Conservation (phyloP, 2,329 filamentous ascomycete species). For the Xylaria sp. region DNA sequence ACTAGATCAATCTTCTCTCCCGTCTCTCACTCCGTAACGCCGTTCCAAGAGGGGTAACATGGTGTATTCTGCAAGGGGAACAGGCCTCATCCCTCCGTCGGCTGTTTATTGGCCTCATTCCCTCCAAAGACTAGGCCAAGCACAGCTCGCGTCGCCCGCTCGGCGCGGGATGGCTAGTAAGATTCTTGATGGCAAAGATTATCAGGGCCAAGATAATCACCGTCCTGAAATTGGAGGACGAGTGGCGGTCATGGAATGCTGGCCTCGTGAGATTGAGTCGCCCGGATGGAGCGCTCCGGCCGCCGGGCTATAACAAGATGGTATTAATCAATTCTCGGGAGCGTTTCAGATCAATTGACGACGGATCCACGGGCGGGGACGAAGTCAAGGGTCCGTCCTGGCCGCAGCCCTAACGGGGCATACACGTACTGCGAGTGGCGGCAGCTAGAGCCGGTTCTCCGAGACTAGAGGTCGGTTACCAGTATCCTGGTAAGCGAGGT, state of each 20-base stretch:
- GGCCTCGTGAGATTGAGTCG: constrained; percentile 21
- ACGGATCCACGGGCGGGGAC: constrained; percentile 3
- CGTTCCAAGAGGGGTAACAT: background rate
- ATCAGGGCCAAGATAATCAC: background rate
- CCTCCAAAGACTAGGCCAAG: background rate
- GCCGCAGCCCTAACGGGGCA: background rate
- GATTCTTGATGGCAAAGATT: background rate
- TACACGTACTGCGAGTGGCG: background rate
- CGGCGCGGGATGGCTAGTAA: background rate
- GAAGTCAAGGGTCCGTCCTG: background rate
- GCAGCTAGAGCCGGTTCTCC: constrained; percentile 27
- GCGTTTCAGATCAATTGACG: constrained; percentile 8
- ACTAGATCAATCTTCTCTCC: background rate
- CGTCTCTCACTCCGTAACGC: background rate
- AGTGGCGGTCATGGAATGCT: background rate
- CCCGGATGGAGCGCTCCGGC: constrained; percentile 24
- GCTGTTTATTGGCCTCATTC: background rate
- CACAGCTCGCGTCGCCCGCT: background rate
- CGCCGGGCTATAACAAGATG: background rate
- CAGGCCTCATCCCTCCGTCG: background rate
- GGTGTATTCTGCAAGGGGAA: background rate
- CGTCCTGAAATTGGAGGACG: constrained; percentile 7
- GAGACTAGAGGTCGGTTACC: background rate
- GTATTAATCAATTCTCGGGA: background rate
- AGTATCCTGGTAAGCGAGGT: background rate